phyloP scores from a whole-genome alignment of 2,329 filamentous ascomycete species.

The Cladobotryum protrusum region DNA sequence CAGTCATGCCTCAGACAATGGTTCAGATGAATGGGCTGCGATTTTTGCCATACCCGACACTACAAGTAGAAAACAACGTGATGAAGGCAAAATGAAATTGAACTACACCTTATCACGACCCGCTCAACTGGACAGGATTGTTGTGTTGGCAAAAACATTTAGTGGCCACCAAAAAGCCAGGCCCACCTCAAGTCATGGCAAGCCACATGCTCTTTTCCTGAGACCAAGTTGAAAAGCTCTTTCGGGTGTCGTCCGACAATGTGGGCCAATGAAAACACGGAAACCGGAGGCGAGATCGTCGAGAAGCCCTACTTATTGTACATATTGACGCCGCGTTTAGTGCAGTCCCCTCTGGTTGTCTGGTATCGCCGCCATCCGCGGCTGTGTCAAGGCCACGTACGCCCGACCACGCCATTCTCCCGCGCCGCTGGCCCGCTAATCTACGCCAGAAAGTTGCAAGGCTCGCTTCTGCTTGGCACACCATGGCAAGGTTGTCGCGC shows the following conservation, averaged over 20 bases:
- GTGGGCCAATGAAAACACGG: conserved; percentile 6
- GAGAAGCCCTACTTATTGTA: not conserved
- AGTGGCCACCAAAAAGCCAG: not conserved
- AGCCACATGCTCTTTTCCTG: not conserved
- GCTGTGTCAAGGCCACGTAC: conserved; percentile 15
- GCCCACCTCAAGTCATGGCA: not conserved
- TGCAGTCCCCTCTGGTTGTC: not conserved
- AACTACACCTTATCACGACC: too few relatives aligned
- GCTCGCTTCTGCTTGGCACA: conserved; percentile 6
- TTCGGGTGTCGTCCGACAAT: conserved; percentile 7
- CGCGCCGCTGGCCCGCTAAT: conserved; percentile 7
- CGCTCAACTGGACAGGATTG: too few relatives aligned
- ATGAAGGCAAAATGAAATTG: too few relatives aligned
- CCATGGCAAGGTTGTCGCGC: not conserved
- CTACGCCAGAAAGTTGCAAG: not conserved
- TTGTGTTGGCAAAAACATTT: too few relatives aligned
- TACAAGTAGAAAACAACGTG: too few relatives aligned
- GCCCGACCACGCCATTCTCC: conserved; percentile 6
- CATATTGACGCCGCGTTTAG: conserved; percentile 14
- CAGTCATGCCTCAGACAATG: too few relatives aligned
- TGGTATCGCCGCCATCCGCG: conserved; percentile 14
- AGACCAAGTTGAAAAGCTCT: not conserved
- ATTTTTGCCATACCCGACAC: too few relatives aligned
- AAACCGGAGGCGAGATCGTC: not conserved
- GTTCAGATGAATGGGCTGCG: too few relatives aligned